Evolutionary conservation across 805 yeast genomes (phyloP), one percentile per base, ranked within the genome.

Genomic region (Metschnikowia kunwiensis): DNA sequence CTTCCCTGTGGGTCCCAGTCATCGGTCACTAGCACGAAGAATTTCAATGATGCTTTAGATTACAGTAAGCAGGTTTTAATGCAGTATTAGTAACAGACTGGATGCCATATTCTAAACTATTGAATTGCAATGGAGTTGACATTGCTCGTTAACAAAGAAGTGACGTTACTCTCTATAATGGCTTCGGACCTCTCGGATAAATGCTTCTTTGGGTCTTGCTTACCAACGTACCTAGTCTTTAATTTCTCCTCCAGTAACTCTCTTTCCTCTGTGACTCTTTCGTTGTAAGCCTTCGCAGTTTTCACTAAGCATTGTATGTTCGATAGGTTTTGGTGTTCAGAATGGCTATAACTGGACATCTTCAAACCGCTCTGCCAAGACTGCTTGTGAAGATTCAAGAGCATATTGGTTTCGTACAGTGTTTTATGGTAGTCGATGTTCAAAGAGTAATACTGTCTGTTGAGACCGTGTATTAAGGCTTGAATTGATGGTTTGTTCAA

Each of bases 141-240:
- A 61, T 84, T 85, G 32, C 96, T 86, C 11, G 96, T 86, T 55
- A 89, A 70, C 46, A 91, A 75, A 22, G 95, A 79, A 9, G 86
- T 87, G 32, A 93, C 81, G 58, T 93, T 94, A 35, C 86, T 93
- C 62, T 93, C 98, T 51, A 94, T 77, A 34, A 86, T 71, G 43
- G 72, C 70, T 48, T 86, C 94, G 8, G 96, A 94, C 0, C 94
- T 85, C 46, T 86, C 96, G 31, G 82, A 75, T 53, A 93, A 72
- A 68, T 93, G 99, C 69, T 91, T 93, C 78, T 94, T 93, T 27
- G 99, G 99, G 63, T 93, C 98, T 65, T 91, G 97, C 60, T 87
- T 89, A 52, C 99, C 99, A 24, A 93, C 97, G 56, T 91, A 94
- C 58, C 98, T 80, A 6, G 96, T 91, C 63, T 86, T 87, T 50